Evolutionary conservation across 2,329 filamentous ascomycete species (phyloP).

Genomic region (Claviceps spartinae): DNA sequence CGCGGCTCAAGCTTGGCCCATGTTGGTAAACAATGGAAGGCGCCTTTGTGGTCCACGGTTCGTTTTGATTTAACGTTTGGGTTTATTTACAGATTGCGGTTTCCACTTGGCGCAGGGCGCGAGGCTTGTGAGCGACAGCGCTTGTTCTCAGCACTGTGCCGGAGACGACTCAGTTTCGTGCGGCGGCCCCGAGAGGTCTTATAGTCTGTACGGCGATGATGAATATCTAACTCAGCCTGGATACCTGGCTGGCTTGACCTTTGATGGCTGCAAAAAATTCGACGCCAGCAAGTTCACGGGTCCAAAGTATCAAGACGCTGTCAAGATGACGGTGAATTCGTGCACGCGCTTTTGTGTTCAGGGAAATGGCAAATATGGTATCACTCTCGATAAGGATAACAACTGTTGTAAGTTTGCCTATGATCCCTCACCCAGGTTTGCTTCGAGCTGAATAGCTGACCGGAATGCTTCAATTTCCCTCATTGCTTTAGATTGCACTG

Average conservation of each 20-base stretch:
- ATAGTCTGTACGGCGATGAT: neutral
- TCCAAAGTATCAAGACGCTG: neutral
- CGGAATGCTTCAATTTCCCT: too few relatives aligned
- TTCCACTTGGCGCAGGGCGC: neutral
- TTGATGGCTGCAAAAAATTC: neutral
- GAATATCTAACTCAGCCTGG: neutral
- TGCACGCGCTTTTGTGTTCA: neutral
- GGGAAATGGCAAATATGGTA: neutral
- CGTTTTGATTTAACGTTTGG: neutral
- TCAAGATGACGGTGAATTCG: neutral
- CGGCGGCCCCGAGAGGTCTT: neutral
- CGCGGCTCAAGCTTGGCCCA: too few relatives aligned
- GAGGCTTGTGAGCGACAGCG: neutral
- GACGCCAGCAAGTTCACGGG: neutral
- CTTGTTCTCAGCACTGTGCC: neutral
- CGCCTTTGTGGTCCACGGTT: neutral
- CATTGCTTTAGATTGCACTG: neutral
- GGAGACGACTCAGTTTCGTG: neutral
- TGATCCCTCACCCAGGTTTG: neutral
- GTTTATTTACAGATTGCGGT: neutral
- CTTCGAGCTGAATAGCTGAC: too few relatives aligned
- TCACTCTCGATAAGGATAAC: neutral
- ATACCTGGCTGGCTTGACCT: neutral
- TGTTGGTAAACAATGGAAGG: too few relatives aligned
- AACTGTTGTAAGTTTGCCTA: neutral